Evolutionary conservation across 78 protist genomes (phyloP), one percentile per base, ranked within the genome.

Genomic region (Cavenderia fasciculata): DNA sequence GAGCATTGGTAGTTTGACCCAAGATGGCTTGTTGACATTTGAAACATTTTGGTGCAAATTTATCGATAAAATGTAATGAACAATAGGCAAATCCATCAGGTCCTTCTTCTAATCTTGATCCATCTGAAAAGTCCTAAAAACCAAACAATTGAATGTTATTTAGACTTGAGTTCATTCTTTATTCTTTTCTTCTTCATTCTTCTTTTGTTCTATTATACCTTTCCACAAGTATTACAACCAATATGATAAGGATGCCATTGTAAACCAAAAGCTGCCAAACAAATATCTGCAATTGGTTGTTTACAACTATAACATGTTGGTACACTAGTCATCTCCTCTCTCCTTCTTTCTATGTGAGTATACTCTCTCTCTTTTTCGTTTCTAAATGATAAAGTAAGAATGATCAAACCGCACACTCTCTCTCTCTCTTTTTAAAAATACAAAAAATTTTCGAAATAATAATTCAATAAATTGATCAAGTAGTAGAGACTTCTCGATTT

Each of bases 81-180:
- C 92, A 85, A 63, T 85, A 85, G 1, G 92, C 92, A 41, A 71
- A 85, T 23, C 92, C 92, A 70, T 85, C 92, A 46, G 86, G 86
- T 41, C 86, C 86, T 6, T 76, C 86, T 76, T 76, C 86, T n/a
- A 57, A 61, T 61, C 86, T 61, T 0, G 74, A 61, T 31, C 86
- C 86, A 76, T 76, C 86, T 34, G 61, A 29, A 61, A 76, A 76
- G n/a, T 61, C 72, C 70, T 76, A 27, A 40, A 54, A n/a, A 5
- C 3, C 2, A 29, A 49, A 18, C 54, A 56, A 19, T 56, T 56
- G 27, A 61, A 4, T n/a, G 12, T 4, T 31, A 29, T 4, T 61
- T 31, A 18, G 31, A 61, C 59, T 52, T 52, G 19, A 69, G 5
- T 16, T 56, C 62, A 56, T 25, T 56, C 62, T 56, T 16, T 56